These are phyloP conservation scores for Oxalis stricta DNA, from an alignment of 441 rosid genomes.

Conservation along the genomic window DNA sequence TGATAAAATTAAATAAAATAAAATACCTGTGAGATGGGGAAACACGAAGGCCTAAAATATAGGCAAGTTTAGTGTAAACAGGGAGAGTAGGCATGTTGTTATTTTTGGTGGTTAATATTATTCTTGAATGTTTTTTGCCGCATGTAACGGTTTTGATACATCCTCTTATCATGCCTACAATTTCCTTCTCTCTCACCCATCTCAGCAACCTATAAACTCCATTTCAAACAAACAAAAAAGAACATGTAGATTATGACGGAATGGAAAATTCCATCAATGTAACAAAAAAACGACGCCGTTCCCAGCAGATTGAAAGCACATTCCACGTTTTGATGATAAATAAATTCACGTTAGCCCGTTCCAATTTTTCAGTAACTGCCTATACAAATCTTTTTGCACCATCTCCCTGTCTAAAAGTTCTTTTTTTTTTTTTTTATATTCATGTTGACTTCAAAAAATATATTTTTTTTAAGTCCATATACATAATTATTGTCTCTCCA, in stretches of 20 bases:
- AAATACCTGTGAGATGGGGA: conserved; percentile 70
- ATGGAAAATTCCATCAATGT: too few relatives aligned
- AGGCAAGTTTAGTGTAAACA: conserved; percentile 74
- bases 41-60: conserved; percentile 87
- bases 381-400: too few relatives aligned
- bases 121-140: conserved; percentile 38
- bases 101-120: conserved; percentile 20
- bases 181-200: conserved; percentile 41
- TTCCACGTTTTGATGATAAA: too few relatives aligned
- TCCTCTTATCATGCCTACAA: conserved; percentile 89
- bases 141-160: conserved; percentile 92
- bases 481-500: too few relatives aligned
- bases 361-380: too few relatives aligned
- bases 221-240: not conserved
- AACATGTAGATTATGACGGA: not conserved
- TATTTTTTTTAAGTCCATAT: too few relatives aligned
- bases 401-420: too few relatives aligned
- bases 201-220: conserved; percentile 65
- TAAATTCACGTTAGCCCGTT: too few relatives aligned
- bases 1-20: not conserved
- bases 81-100: conserved; percentile 30
- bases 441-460: too few relatives aligned
- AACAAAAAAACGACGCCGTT: too few relatives aligned
- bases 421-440: too few relatives aligned
- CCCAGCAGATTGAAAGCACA: too few relatives aligned